phyloP scores from a whole-genome alignment of 495 filamentous ascomycete genomes.

The Aspergillus diversus region DNA sequence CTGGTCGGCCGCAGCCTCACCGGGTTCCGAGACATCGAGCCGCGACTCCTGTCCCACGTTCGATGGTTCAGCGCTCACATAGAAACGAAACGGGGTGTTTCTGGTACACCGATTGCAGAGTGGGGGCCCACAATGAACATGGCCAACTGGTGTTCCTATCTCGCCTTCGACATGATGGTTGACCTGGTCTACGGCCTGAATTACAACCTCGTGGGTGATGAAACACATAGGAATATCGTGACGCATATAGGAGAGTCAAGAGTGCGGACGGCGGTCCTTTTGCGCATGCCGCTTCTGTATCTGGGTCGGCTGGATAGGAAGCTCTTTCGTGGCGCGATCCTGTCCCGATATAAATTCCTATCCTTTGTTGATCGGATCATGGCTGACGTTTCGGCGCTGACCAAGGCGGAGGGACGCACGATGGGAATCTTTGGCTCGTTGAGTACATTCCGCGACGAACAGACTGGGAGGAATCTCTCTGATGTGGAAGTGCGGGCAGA shows the following conservation, averaged over 20 bases:
- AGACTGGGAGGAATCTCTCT: no score
- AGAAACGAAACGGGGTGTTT: neutral
- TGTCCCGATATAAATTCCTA: neutral
- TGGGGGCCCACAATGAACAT: neutral
- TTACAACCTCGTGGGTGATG: constrained; percentile 7
- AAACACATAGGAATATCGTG: constrained; percentile 23
- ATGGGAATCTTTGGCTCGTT: no score
- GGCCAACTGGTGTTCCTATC: constrained; percentile 13
- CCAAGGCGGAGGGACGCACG: neutral
- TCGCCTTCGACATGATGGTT: constrained; percentile 30
- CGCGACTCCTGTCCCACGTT: neutral
- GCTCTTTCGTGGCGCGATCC: neutral
- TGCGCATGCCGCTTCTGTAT: neutral
- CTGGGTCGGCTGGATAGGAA: constrained; percentile 8
- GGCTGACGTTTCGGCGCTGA: neutral
- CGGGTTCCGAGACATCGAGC: neutral
- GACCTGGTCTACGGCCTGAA: constrained; percentile 25
- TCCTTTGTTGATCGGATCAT: neutral
- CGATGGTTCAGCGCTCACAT: neutral
- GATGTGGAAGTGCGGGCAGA: no score
- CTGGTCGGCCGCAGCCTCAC: neutral
- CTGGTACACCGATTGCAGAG: neutral
- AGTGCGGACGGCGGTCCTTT: constrained; percentile 7
- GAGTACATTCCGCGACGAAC: no score
- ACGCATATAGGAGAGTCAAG: constrained; percentile 24